A percentile compares a stretch with the other conserved stretches of the same genome.
phyloP scores from a whole-genome alignment of 2,329 filamentous ascomycete species.

The Fusarium sp. region DNA sequence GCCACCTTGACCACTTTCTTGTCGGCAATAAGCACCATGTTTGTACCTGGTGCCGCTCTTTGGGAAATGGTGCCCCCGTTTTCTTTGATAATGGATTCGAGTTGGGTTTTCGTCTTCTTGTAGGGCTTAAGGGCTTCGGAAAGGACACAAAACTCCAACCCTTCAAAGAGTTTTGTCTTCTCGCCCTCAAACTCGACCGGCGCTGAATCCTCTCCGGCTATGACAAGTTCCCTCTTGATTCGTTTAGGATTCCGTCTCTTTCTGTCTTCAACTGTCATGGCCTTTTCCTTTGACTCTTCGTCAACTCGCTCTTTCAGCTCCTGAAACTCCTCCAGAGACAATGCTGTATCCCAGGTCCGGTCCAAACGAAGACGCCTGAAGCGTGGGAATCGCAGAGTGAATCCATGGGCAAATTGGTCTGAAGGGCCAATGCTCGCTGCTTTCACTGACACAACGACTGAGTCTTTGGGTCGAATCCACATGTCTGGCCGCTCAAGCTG shows the following conservation, averaged over 20 bases:
- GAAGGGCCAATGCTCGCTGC: constrained; percentile 81
- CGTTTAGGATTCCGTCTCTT: constrained; percentile 65
- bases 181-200: constrained; percentile 62
- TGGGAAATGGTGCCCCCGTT: constrained; percentile 86
- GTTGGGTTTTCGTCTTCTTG: constrained; percentile 80
- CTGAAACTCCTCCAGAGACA: constrained; percentile 82
- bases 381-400: constrained; percentile 90
- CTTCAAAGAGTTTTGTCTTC: constrained; percentile 75
- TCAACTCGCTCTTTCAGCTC: constrained; percentile 76
- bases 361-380: constrained; percentile 87
- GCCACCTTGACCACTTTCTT: constrained; percentile 84
- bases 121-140: constrained; percentile 76
- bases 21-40: constrained; percentile 81
- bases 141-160: constrained; percentile 84
- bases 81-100: constrained; percentile 84
- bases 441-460: constrained; percentile 88
- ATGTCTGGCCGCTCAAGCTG: constrained; percentile 86
- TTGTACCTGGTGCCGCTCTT: constrained; percentile 68
- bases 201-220: constrained; percentile 73
- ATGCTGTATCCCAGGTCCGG: constrained; percentile 82
- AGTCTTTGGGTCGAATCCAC: constrained; percentile 92
- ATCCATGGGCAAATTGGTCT: constrained; percentile 79
- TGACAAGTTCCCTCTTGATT: constrained; percentile 74
- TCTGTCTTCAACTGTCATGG: constrained; percentile 80
- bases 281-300: constrained; percentile 76